Evolutionary conservation across 2,329 filamentous ascomycete species (phyloP).

Genomic region (Fusarium newnesense): DNA sequence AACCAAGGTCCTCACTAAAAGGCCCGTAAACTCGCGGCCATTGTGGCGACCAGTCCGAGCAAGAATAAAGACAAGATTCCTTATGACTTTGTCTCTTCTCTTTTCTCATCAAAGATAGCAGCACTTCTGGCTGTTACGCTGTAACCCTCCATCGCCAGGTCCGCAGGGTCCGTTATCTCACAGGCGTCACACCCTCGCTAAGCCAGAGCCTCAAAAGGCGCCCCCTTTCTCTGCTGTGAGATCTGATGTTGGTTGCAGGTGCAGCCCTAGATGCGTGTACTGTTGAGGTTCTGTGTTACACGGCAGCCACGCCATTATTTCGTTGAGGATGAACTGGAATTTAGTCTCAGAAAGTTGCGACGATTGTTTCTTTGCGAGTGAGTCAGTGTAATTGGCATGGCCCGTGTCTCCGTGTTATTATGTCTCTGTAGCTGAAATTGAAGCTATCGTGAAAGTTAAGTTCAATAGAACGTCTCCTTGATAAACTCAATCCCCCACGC

Average conservation of each 20-base stretch:
- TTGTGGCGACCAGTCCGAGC: slow-evolving; percentile 14
- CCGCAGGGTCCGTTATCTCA: slow-evolving; percentile 28
- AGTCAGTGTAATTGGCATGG: neutral
- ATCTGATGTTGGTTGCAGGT: slow-evolving; percentile 32
- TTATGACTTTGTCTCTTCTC: neutral
- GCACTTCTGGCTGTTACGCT: slow-evolving; percentile 1
- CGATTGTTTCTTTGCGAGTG: neutral
- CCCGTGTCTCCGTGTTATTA: neutral
- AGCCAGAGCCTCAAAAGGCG: slow-evolving; percentile 32
- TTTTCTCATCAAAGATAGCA: neutral
- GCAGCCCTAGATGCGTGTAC: slow-evolving; percentile 15
- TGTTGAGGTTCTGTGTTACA: slow-evolving; percentile 25
- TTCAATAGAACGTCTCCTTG: slow-evolving; percentile 8
- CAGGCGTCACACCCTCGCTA: slow-evolving; percentile 34
- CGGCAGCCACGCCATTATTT: slow-evolving; percentile 14
- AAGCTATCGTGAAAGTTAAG: slow-evolving; percentile 21
- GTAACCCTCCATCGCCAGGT: slow-evolving; percentile 26
- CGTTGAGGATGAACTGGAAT: slow-evolving; percentile 22
- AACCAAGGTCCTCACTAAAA: slow-evolving; percentile 1
- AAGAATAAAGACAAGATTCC: slow-evolving; percentile 10
- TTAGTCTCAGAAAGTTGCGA: neutral
- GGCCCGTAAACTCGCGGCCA: slow-evolving; percentile 11
- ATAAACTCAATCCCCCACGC: slow-evolving; percentile 14
- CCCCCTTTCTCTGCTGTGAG: slow-evolving; percentile 19
- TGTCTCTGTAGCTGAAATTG: neutral